phyloP scores from a whole-genome alignment of 192 early-diverging fungal genomes.

The Entomortierella lignicola region DNA sequence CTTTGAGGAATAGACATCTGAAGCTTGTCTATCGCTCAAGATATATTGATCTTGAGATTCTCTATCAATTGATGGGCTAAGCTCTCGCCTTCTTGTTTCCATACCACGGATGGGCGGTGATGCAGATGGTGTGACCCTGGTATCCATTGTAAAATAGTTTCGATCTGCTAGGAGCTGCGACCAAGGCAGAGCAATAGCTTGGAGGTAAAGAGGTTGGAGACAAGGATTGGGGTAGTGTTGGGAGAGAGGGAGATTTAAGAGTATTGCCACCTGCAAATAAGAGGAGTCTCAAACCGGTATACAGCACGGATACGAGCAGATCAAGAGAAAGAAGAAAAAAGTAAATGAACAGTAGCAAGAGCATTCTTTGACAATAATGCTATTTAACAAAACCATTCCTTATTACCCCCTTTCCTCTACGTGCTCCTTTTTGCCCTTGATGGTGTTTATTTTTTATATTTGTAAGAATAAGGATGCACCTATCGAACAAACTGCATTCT shows the following conservation, averaged over 20 bases:
- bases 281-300: too few species aligned
- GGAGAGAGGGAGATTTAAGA: too few species aligned
- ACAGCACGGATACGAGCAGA: too few species aligned
- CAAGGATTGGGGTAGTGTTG: too few species aligned
- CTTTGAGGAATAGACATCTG: not conserved
- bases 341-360: not conserved
- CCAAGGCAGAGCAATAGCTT: too few species aligned
- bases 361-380: not conserved
- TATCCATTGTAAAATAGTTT: not conserved
- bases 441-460: not conserved
- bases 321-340: not conserved
- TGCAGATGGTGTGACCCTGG: not conserved
- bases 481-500: too few species aligned
- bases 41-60: not conserved
- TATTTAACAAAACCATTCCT: constrained; percentile 6
- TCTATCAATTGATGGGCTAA: not conserved
- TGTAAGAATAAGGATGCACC: too few species aligned
- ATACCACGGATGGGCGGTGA: not conserved
- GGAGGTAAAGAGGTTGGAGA: too few species aligned
- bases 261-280: too few species aligned
- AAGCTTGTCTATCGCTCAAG: not conserved
- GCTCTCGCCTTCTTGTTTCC: not conserved
- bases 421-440: constrained; percentile 1
- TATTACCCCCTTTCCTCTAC: not conserved
- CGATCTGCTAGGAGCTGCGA: too few species aligned